Base-by-base conservation (phyloP, 352 stramenopile species). In the Phytophthora kernoviae region DNA sequence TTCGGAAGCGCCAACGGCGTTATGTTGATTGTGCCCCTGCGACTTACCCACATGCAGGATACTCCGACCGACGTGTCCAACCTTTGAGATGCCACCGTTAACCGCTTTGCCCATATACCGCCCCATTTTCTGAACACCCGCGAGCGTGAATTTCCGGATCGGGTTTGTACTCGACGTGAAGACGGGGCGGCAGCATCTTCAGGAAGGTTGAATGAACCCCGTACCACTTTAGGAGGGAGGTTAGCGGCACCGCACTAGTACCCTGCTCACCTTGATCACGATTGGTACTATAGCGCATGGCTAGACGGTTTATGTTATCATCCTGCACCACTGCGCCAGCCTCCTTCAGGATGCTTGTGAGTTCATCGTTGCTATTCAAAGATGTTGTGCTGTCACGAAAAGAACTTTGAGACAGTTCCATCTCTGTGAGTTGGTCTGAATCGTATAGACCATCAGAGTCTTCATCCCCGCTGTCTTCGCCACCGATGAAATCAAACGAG, bases 401-500 rank as follows among this genome's bases (percentile, higher is more conserved):
- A 11, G 70, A 81, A 26, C 70, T 81, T 22, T 73, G 78, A 42
- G 80, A 83, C 40, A 87, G 73, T 14, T 90, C 83, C 77, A 89
- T 81, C 47, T 88, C 84, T 0, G 79, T 87, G 17, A 93, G 75
- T 40, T 91, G 75, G 27, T 76, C 68, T 5, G 81, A 93, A 43
- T 91, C 84, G 57, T 93, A 91, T 0, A 83, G 47, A 9, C 85
- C 82, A 50, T 91, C 82, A 15, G 82, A 92, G 34, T 94, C 83
- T 66, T 76, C 68, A 41, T 80, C 67, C 0, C 86, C 82, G 45
- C 86, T 94, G 51, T 94, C 81, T 75, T 91, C 85, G 6, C 86
- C 86, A 4, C 84, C 84, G 34, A 94, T 79, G 30, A 93, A 93
- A 45, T 93, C 86, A 36, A 93, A 94, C n/a, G 80, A 90, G 18